Percentiles rank a stretch among this genome's conserved stretches.
phyloP scores from a whole-genome alignment of 1,139 yeast species.

The Debaryomyces udenii region DNA sequence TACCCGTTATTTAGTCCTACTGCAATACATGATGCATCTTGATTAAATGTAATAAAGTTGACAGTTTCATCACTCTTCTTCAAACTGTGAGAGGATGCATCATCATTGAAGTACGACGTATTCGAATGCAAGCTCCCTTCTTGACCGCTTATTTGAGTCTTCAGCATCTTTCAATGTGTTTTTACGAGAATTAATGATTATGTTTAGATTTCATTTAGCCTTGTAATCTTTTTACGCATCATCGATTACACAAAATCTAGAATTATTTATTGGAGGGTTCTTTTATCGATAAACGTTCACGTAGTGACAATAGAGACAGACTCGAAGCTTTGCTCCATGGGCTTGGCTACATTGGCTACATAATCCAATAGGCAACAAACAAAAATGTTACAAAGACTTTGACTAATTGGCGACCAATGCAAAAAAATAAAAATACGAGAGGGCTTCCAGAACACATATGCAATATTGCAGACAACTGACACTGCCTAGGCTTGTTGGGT shows the following conservation, averaged over 20 bases:
- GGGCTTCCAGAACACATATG: too few relatives aligned
- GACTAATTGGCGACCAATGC: too few relatives aligned
- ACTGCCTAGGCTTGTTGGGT: slow-evolving; percentile 16
- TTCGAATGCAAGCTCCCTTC: neutral
- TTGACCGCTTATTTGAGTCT: slow-evolving; percentile 2
- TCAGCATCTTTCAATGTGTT: slow-evolving; percentile 4
- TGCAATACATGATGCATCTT: slow-evolving; percentile 86
- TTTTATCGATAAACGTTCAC: neutral
- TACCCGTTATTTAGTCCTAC: slow-evolving; percentile 80
- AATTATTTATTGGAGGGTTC: neutral
- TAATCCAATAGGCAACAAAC: too few relatives aligned
- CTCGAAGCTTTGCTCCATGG: neutral
- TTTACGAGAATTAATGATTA: neutral
- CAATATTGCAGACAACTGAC: too few relatives aligned
- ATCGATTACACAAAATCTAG: slow-evolving; percentile 2
- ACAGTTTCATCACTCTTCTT: slow-evolving; percentile 29
- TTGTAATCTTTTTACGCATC: neutral
- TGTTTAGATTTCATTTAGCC: neutral
- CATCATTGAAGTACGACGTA: slow-evolving; percentile 6
- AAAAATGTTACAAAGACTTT: too few relatives aligned
- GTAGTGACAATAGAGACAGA: neutral
- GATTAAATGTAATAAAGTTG: slow-evolving; percentile 79
- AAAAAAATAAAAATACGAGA: too few relatives aligned
- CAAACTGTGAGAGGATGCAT: slow-evolving; percentile 11
- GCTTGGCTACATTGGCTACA: too few relatives aligned